Evolutionary conservation across 2,329 filamentous ascomycete species (phyloP).

Genomic region (Alternaria atra): DNA sequence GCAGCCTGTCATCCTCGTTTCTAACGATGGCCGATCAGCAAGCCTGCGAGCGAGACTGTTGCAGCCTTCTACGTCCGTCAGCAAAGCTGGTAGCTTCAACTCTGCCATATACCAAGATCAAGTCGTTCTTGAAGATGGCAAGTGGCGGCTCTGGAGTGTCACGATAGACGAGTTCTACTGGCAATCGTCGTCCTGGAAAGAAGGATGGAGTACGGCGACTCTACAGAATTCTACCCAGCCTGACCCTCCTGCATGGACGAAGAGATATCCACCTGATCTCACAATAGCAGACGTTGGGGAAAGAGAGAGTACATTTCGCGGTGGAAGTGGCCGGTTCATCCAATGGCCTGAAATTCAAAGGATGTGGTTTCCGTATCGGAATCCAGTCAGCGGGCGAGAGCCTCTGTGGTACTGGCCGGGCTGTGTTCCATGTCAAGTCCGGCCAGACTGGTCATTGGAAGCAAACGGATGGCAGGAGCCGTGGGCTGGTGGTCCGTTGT

Average conservation of each 20-base stretch:
- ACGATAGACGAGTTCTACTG: slow-evolving; percentile 43
- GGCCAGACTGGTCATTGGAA: slow-evolving; percentile 28
- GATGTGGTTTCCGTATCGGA: slow-evolving; percentile 39
- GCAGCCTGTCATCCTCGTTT: slow-evolving; percentile 38
- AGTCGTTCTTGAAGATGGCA: slow-evolving; percentile 34
- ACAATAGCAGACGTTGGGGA: slow-evolving; percentile 30
- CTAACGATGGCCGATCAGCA: slow-evolving; percentile 31
- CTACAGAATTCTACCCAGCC: slow-evolving; percentile 20
- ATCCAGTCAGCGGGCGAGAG: slow-evolving; percentile 32
- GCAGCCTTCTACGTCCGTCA: slow-evolving; percentile 34
- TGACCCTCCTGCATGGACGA: slow-evolving; percentile 29
- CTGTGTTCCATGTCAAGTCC: slow-evolving; percentile 32
- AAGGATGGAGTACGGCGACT: slow-evolving; percentile 33
- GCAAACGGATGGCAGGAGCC: slow-evolving; percentile 39
- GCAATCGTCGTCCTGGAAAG: slow-evolving; percentile 33
- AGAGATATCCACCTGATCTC: slow-evolving; percentile 36
- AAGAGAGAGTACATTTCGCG: slow-evolving; percentile 31
- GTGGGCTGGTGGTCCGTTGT: slow-evolving; percentile 11
- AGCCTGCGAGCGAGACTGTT: slow-evolving; percentile 30
- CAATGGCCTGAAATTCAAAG: slow-evolving; percentile 37
- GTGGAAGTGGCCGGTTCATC: slow-evolving; percentile 30
- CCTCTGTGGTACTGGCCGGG: slow-evolving; percentile 37
- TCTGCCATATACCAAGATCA: slow-evolving; percentile 41
- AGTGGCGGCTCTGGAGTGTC: slow-evolving; percentile 39
- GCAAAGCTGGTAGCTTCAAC: slow-evolving; percentile 34